Evolutionary conservation across 1,284 basidiomycete genomes (phyloP).

Genomic region (Rhodotorula sp.): DNA sequence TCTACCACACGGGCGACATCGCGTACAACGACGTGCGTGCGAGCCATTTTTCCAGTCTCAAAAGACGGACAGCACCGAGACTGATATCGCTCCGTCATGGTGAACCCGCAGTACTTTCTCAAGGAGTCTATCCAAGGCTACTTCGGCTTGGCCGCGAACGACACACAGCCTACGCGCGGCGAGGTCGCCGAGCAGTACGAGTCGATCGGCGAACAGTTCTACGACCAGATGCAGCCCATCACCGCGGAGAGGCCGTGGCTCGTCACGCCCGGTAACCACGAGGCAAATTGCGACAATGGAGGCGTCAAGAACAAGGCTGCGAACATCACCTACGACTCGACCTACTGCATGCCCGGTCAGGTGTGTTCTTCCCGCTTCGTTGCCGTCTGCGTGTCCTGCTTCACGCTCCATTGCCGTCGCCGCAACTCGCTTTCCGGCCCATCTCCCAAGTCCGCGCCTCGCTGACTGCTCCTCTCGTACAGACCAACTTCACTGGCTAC

Average conservation of each 20-base stretch:
- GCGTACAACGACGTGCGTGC: slow-evolving; percentile 44
- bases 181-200: slow-evolving; percentile 37
- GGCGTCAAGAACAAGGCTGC: slow-evolving; percentile 24
- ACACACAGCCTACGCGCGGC: slow-evolving; percentile 23
- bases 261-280: slow-evolving; percentile 22
- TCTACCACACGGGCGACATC: slow-evolving; percentile 44
- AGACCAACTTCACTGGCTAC: slow-evolving; percentile 20
- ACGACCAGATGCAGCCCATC: slow-evolving; percentile 45
- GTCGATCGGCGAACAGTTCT: slow-evolving; percentile 45
- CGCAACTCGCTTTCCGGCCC: too few species aligned
- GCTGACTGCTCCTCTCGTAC: background rate
- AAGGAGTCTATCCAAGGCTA: slow-evolving; percentile 41
- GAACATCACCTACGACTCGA: slow-evolving; percentile 43
- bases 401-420: too few species aligned
- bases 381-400: background rate
- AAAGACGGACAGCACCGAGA: too few species aligned
- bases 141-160: slow-evolving; percentile 31
- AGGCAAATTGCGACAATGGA: slow-evolving; percentile 34
- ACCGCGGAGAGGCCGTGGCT: slow-evolving; percentile 43
- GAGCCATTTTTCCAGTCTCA: background rate
- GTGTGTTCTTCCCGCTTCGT: slow-evolving; percentile 34
- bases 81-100: too few species aligned
- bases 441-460: too few species aligned
- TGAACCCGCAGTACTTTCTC: slow-evolving; percentile 28
- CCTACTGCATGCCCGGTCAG: slow-evolving; percentile 44